Evolutionary conservation across 306 rosid genomes (phyloP), one percentile per base, ranked within the genome.

Genomic region (Cucurbita maxima): DNA sequence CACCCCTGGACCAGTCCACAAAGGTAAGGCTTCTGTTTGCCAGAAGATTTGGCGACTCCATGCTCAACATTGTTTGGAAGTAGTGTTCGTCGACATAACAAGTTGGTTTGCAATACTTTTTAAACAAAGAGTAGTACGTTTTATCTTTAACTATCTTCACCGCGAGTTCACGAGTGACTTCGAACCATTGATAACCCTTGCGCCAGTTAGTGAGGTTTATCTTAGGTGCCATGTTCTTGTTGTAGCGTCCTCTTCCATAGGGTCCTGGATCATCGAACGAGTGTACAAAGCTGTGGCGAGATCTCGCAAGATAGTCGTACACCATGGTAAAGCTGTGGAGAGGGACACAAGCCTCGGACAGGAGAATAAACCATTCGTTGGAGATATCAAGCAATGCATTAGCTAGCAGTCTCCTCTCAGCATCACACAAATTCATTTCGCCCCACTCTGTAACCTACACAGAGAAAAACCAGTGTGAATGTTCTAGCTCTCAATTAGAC

Each of bases 11-110:
- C 99, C 99, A 95, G 76, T 95, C 99, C 22, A 95, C 97, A 68
- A 83, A 91, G 41, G 96, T 88, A 71, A 95, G 90, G 80, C 86
- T 95, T 82, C 99, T 79, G 71, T 95, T 95, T 22, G 97, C 96
- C 80, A 95, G 59, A 64, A 85, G 90, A 77, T 79, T 88, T 34
- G 99, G 96, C n/a, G 86, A 80, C 25, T 76, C 80, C 3, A 95
- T 85, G 79, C 85, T 82, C 77, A 91, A 82, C 96, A 91, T 91
- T 13, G 99, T 91, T 83, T 91, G 99, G 76, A 91, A 95, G 84
- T 91, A 95, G 87, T 95, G 99, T 79, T 95, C 99, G 74, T 95
- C 99, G 1, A 95, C 99, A 73, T 95, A 95, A 80, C 99, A 91
- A 44, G 84, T 79, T 5, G 99, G 99, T 56, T 0, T 73, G 85